Evolutionary conservation across 2,329 filamentous ascomycete species (phyloP), one percentile per base, ranked within the genome.

Genomic region (Dactylellina drechsleri): DNA sequence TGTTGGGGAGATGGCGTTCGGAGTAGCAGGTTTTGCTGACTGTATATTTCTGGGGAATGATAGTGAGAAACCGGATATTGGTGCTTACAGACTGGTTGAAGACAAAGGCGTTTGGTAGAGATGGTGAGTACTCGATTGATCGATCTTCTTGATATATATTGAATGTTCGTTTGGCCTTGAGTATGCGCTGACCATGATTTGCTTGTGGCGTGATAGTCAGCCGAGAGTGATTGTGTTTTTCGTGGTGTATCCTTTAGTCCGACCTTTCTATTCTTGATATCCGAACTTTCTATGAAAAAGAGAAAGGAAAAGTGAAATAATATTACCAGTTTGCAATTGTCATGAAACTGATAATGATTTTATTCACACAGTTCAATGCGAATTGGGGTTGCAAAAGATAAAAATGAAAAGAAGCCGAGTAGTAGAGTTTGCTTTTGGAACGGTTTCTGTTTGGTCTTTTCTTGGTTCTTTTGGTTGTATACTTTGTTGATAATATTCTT

Each of bases 81-180:
- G 95, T 99, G 79, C 85, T 92, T 78, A 86, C 97, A 80, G 95
- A 99, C 84, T 99, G 95, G 95, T 83, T 94, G 82, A 99, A 99
- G 87, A 93, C 93, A 79, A 96, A 96, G 86, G 85, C 95, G 75
- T 99, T 99, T 81, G 95, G 95, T 77, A 93, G 95, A 82, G 95
- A 99, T 81, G 57, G 65, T 76, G 59, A 68, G 57, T 50, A 72
- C 53, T 58, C 23, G 23, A 23, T 23, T 4, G 23, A 49, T 43
- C 40, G 5, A 12, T 57, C n/a, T 56, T 36, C 28, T 56, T 64
- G 12, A n/a, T 76, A 52, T 60, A n/a, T 60, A 50, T 70, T 66
- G 73, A 60, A 23, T n/a, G n/a, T n/a, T n/a, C n/a, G n/a, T n/a
- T n/a, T n/a, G n/a, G n/a, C 23, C 23, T n/a, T 47, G 16, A 47